Conservation (phyloP, 1,284 basidiomycete genomes). For the Marasmius sp. region DNA sequence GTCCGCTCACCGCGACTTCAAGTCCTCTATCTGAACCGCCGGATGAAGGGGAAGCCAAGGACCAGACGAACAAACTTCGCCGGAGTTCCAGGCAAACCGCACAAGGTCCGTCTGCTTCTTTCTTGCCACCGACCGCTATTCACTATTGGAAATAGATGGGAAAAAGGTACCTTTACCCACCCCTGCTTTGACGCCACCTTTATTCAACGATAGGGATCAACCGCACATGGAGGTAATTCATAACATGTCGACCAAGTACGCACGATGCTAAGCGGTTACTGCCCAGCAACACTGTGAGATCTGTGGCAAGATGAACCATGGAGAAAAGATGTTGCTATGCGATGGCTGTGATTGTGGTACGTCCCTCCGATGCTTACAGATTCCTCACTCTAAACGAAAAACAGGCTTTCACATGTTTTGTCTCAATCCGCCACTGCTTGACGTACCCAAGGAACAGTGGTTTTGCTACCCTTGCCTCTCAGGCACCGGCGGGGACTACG, state of each 20-base stretch:
- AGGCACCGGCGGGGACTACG: constrained; percentile 95
- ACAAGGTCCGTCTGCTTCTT: constrained; percentile 32
- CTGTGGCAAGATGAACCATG: constrained; percentile 85
- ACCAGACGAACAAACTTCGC: constrained; percentile 36
- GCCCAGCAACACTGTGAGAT: constrained; percentile 82
- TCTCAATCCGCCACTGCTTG: constrained; percentile 84
- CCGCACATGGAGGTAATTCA: constrained; percentile 48
- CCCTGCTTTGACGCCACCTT: constrained; percentile 33
- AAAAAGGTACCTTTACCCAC: not conserved
- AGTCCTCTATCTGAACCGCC: constrained; percentile 79
- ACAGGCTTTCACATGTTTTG: constrained; percentile 96
- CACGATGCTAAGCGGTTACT: not conserved
- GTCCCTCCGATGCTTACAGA: constrained; percentile 24
- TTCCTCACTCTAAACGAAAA: constrained; percentile 15
- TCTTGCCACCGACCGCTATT: no score
- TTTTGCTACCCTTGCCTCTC: constrained; percentile 94
- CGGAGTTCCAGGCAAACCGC: constrained; percentile 43
- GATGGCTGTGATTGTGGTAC: constrained; percentile 95
- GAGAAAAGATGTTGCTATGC: constrained; percentile 91
- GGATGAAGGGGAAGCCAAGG: constrained; percentile 66
- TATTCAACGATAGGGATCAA: constrained; percentile 48
- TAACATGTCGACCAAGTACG: not conserved
- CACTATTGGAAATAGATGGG: not conserved
- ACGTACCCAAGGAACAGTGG: constrained; percentile 93
- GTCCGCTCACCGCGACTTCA: constrained; percentile 69